A percentile compares a stretch with the other conserved stretches of the same genome.
These are phyloP conservation scores for Pelargonium cotyledonis DNA, from an alignment of 441 rosid species.

Conservation along the genomic window DNA sequence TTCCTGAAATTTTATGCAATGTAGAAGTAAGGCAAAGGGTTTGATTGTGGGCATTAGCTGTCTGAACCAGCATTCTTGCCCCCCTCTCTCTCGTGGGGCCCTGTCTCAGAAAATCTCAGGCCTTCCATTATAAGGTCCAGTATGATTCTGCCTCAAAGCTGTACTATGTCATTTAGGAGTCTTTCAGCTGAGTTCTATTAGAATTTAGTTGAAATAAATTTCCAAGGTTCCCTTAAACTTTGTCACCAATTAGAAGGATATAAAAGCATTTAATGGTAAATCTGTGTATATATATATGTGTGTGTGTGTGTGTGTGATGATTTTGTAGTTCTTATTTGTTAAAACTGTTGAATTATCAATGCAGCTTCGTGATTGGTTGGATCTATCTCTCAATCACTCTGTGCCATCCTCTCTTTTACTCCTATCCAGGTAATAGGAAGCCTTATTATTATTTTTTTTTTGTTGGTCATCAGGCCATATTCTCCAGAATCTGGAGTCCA, in stretches of 20 bases:
- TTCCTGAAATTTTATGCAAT: too few relatives aligned
- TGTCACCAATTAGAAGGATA: background rate
- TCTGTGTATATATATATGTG: background rate
- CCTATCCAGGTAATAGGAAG: constrained; percentile 52
- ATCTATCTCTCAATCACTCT: constrained; percentile 73
- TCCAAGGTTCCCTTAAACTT: background rate
- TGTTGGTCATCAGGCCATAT: background rate
- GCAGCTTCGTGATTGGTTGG: constrained; percentile 85
- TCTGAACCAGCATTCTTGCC: too few relatives aligned
- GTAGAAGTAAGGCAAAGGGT: background rate
- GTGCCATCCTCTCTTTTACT: constrained; percentile 77
- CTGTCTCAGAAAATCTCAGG: too few relatives aligned
- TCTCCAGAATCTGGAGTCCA: too few relatives aligned
- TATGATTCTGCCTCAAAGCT: background rate
- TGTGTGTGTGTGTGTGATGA: background rate
- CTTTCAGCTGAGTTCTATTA: background rate
- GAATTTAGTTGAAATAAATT: background rate
- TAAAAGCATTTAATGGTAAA: background rate
- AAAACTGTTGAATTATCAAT: constrained; percentile 18
- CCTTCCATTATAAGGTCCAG: background rate
- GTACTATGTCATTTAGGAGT: background rate
- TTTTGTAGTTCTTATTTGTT: constrained; percentile 11
- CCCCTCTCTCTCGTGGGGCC: too few relatives aligned
- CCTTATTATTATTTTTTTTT: background rate
- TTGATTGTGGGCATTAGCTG: background rate